Base-by-base conservation (phyloP, 176 grass and related monocot species). In the Chrysopogon serrulatus region DNA sequence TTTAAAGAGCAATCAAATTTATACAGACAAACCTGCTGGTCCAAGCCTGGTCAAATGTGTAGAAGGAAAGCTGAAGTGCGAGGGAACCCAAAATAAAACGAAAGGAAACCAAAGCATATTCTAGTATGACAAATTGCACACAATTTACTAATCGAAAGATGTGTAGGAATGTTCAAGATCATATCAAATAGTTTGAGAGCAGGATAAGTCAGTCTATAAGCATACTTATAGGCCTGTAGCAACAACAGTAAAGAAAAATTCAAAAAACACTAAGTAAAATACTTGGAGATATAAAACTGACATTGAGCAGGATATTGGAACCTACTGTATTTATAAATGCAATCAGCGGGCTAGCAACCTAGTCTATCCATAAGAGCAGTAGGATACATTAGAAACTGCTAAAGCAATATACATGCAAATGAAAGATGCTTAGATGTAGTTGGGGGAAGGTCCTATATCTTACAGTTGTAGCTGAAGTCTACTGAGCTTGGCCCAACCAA, bases 181-280 rank as follows among this genome's bases (percentile, higher is more conserved):
- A 26, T 23, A 82, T 87, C 44, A 82, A 82, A 87, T 51, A 45
- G 24, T 82, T 87, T 61, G 23, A 60, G 28, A 31, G 76, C 61
- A 37, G 32, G 23, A 61, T 9, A 27, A 49, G 41, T 79, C 47
- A 32, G 21, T 71, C n/a, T 26, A 17, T 18, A 10, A 47, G 42
- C 26, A 7, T 39, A 14, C 33, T 62, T 71, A n/a, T n/a, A 76
- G 53, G n/a, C n/a, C n/a, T n/a, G n/a, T n/a, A n/a, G n/a, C 13
- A 24, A 70, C 5, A 48, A 64, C 17, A 64, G 13, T 19, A 18
- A 2, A 24, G 59, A 33, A 62, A 32, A 72, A 78, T 30, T 32
- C 0, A 82, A 82, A 76, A 82, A 62, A 61, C 39, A 48, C 63
- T 62, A 70, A 32, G 32, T 6, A 82, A 86, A 86, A 65, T 76